Base-by-base conservation (phyloP, 2,329 filamentous ascomycete species). In the Mollisia scopiformis region DNA sequence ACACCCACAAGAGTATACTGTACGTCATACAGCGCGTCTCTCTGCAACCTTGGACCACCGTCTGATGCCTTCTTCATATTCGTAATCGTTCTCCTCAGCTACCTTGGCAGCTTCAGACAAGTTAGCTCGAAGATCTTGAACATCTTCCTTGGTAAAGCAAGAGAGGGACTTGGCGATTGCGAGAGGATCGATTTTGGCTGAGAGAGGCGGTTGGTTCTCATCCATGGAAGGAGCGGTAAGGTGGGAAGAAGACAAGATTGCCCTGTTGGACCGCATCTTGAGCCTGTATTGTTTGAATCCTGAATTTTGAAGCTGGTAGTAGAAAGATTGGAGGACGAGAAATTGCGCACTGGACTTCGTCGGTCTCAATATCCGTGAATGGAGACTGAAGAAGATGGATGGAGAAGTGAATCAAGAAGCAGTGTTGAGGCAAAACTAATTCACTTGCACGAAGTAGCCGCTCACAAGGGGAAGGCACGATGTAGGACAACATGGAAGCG, bases 11-110 rank as follows among this genome's bases (percentile, higher is more conserved):
- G 16, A 19, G 37, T 19, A 21, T n/a, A n/a, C n/a, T n/a, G n/a
- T n/a, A n/a, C n/a, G n/a, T n/a, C 35, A 31, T 55, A 59, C 57
- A 33, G 57, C 57, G 28, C 2, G 30, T 51, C 28, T 55, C 30
- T 55, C 41, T 14, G 52, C 57, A 37, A 39, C 27, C 8, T 16
- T 27, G n/a, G 51, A 49, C 57, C 57, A 59, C 16, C 57, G 25
- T 33, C 3, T 30, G 23, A 59, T 55, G 19, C 56, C 39, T 19
- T 51, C 16, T 25, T 52, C 30, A 39, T 58, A 58, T 2, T 31
- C 21, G 14, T 6, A 14, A 13, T 35, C 51, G 8, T 39, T n/a
- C 25, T 43, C 16, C 8, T 30, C 53, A n/a, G 51, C 47, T 14
- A 58, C 35, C 7, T 13, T 30, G 16, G 56, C 35, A 19, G 6